phyloP scores from a whole-genome alignment of 1,139 yeast species.

The Taphrina populina region DNA sequence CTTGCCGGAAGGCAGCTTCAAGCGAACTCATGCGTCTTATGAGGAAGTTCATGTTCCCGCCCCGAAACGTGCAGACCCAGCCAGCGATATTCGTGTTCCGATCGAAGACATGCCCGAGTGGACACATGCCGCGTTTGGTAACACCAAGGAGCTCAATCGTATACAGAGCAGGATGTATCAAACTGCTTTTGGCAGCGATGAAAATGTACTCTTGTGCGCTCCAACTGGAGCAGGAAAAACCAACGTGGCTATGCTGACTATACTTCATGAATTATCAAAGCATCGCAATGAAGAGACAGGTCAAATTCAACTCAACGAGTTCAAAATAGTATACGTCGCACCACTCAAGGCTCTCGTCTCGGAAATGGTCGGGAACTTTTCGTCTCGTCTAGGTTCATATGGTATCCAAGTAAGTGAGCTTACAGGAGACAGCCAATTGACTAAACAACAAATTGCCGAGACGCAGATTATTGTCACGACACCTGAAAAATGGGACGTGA shows the following conservation, averaged over 20 bases:
- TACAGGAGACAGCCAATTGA: slow-evolving; percentile 84
- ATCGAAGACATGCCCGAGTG: slow-evolving; percentile 71
- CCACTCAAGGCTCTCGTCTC: slow-evolving; percentile 94
- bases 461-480: slow-evolving; percentile 90
- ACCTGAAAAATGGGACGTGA: slow-evolving; percentile 96
- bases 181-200: slow-evolving; percentile 66
- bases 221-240: slow-evolving; percentile 99
- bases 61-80: slow-evolving; percentile 51
- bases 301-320: slow-evolving; percentile 47
- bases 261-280: slow-evolving; percentile 61
- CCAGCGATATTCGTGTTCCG: slow-evolving; percentile 54
- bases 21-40: slow-evolving; percentile 67
- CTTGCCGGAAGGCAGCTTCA: slow-evolving; percentile 81
- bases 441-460: slow-evolving; percentile 70
- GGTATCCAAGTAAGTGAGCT: slow-evolving; percentile 79
- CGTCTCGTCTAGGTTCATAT: slow-evolving; percentile 62
- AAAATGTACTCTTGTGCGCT: slow-evolving; percentile 81
- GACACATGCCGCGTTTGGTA: slow-evolving; percentile 72
- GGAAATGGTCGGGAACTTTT: slow-evolving; percentile 87
- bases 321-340: slow-evolving; percentile 86
- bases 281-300: slow-evolving; percentile 54
- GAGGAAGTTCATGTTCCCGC: slow-evolving; percentile 90
- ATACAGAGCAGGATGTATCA: slow-evolving; percentile 84
- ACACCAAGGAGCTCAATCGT: slow-evolving; percentile 68
- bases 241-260: slow-evolving; percentile 83